These are phyloP conservation scores for Trifolium repens DNA, from an alignment of 306 rosid species.

Conservation along the genomic window DNA sequence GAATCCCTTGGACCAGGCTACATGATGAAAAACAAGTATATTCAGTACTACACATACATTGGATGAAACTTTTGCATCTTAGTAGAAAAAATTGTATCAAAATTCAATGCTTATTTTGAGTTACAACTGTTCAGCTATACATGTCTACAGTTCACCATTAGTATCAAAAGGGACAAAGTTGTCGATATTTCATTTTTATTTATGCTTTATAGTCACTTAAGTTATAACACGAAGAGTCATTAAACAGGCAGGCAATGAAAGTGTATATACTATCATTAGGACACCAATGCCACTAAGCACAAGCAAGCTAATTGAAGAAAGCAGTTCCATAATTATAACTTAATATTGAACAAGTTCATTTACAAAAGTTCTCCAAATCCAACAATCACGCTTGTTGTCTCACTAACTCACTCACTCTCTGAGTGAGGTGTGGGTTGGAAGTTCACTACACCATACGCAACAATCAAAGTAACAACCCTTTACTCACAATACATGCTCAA, in stretches of 20 bases:
- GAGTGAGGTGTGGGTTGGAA: neutral
- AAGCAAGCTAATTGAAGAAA: constrained; percentile 6
- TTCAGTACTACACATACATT: constrained; percentile 20
- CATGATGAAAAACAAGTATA: constrained; percentile 38
- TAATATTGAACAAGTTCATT: constrained; percentile 17
- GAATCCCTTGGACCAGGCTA: constrained; percentile 88
- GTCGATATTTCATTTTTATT: too few species aligned
- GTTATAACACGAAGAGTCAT: neutral
- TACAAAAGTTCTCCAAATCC: neutral
- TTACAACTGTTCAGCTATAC: neutral
- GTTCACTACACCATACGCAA: constrained; percentile 21
- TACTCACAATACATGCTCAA: constrained; percentile 17
- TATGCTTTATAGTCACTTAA: neutral
- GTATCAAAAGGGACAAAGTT: neutral
- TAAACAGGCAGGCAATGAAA: neutral
- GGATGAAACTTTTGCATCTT: neutral
- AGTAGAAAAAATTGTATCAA: neutral
- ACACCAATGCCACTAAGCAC: constrained; percentile 7
- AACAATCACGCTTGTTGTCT: constrained; percentile 14
- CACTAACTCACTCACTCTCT: neutral
- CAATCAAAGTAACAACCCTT: constrained; percentile 6
- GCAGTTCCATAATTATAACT: constrained; percentile 6
- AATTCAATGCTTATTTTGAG: neutral
- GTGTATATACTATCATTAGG: neutral
- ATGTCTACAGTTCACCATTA: neutral